Evolutionary conservation across 495 filamentous ascomycete species (phyloP), one percentile per base, ranked within the genome.

Genomic region (Neurospora sp.): DNA sequence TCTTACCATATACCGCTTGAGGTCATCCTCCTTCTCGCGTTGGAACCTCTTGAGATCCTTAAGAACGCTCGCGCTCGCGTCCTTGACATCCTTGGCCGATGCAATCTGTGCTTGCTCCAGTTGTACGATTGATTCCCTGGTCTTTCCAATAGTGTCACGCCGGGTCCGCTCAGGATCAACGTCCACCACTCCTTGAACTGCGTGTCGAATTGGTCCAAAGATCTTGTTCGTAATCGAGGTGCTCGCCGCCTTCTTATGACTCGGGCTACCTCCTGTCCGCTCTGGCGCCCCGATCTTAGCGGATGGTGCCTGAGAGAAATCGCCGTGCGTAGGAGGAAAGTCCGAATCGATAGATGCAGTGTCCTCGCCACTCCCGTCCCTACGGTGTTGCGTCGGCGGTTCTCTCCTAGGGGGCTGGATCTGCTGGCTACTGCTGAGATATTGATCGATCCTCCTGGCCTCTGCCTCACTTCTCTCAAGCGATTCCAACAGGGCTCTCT

Each of bases 61-160:
- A 72, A 98, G 79, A 8, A 97, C 91, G 16, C 93, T 95, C 1
- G 87, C 84, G 76, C 93, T 96, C 11, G 94, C 94, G 76, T 98
- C 92, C 78, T 90, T 93, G 73, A 97, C 95, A 81, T 99, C 96
- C 78, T 93, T 91, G 44, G 92, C 92, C 3, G 93, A 91, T 3
- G 93, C 96, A 40, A 90, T 86, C 59, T 97, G 87, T 2, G 96
- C 96, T 84, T 95, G 92, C 81, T 98, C 94, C 37, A 99, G 85
- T 87, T 98, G 85, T 22, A 77, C 79, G 38, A 90, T 86, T 8
- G 82, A 83, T 82, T 99, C 96, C 73, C 90, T 89, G 3, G 96
- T 99, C 85, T 97, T 98, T 5, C 94, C 94, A 72, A 99, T 97
- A 72, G 93, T 92, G 80, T 99, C 96, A 44, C 96, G 87, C 71